Conservation (phyloP, 2,329 filamentous ascomycete genomes). For the Colletotrichum sp. region DNA sequence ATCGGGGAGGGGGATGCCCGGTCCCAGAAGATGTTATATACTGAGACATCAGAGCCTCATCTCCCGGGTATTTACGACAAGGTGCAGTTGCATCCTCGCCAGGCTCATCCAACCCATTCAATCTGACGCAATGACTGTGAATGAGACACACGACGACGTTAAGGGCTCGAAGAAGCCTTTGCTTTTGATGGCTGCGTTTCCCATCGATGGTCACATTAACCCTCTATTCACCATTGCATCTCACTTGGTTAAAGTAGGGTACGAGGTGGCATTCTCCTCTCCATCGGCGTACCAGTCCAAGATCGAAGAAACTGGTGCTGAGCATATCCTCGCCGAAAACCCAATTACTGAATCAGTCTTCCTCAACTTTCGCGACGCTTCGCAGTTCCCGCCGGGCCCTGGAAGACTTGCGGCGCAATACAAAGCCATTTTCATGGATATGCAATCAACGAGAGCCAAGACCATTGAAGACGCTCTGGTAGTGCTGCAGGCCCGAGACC, state of each 20-base stretch:
- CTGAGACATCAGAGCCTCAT: neutral
- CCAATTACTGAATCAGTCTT: neutral
- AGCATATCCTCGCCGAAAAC: slow-evolving; percentile 28
- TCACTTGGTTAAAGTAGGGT: slow-evolving; percentile 35
- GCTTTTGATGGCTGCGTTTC: slow-evolving; percentile 24
- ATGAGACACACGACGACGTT: too few species aligned
- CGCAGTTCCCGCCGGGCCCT: slow-evolving; percentile 11
- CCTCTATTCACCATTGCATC: slow-evolving; percentile 32
- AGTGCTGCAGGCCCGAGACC: slow-evolving; percentile 27
- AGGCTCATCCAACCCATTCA: neutral
- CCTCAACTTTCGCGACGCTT: neutral
- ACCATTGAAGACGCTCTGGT: slow-evolving; percentile 20
- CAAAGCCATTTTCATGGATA: slow-evolving; percentile 17
- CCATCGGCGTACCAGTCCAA: slow-evolving; percentile 30
- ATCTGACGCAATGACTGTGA: neutral
- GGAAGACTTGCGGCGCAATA: slow-evolving; percentile 8
- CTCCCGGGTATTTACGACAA: neutral
- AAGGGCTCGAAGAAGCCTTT: slow-evolving; percentile 11
- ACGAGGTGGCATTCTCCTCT: slow-evolving; percentile 41
- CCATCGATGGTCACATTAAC: slow-evolving; percentile 24
- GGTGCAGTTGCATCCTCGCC: neutral
- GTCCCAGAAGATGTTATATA: neutral
- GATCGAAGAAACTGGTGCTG: slow-evolving; percentile 37
- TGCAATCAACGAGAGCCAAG: neutral
- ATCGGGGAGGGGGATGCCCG: neutral